Conservation (phyloP, 2,329 filamentous ascomycete genomes). For the Cercospora brassicicola region DNA sequence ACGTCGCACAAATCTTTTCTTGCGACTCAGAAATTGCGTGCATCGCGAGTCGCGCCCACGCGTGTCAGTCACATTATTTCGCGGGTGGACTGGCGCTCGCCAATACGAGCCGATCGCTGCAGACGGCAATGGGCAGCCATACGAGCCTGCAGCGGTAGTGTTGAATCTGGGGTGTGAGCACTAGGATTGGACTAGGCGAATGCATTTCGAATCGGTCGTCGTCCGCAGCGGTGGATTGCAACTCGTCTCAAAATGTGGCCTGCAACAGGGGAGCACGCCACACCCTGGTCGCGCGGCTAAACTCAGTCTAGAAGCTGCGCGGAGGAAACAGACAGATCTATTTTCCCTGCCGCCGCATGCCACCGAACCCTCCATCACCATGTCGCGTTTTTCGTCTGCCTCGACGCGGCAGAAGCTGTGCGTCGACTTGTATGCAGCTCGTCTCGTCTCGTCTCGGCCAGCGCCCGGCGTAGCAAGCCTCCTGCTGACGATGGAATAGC, state of each 20-base stretch:
- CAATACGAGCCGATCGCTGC: neutral
- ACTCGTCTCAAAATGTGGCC: neutral
- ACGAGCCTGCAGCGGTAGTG: neutral
- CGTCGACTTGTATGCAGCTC: conserved; percentile 68
- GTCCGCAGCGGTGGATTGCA: neutral
- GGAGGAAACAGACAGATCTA: neutral
- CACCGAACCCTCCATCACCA: conserved; percentile 11
- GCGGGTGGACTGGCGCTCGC: neutral
- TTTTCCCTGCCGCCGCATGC: conserved; percentile 1
- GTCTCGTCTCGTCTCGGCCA: neutral
- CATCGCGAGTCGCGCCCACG: conserved; percentile 5
- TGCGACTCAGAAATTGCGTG: neutral
- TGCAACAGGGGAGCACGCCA: conserved; percentile 8
- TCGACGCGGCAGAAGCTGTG: conserved; percentile 74
- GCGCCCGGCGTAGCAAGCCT: neutral
- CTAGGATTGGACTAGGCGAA: neutral
- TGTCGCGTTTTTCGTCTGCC: conserved; percentile 28
- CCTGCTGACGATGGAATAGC: conserved; percentile 23
- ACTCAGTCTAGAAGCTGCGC: neutral
- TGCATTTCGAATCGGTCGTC: neutral
- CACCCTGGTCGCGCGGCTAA: conserved; percentile 6
- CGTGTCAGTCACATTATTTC: neutral
- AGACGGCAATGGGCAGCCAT: neutral
- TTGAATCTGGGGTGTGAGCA: neutral
- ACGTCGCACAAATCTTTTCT: conserved; percentile 13